Conservation (phyloP, 257 asterid species). For the Fraxinus anomala region DNA sequence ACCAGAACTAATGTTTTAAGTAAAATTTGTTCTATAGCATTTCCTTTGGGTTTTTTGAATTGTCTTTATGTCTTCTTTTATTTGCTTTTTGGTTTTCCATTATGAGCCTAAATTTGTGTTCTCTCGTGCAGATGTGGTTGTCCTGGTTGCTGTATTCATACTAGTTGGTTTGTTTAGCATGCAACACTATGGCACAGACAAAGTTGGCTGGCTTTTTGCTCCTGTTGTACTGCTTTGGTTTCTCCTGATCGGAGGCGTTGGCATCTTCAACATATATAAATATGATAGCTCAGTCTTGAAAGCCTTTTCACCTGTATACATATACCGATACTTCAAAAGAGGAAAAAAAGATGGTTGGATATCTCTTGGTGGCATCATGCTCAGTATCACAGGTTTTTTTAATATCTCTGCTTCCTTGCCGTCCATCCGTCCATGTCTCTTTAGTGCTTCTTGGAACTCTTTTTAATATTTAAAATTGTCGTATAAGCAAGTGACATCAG, state of each 20-base stretch:
- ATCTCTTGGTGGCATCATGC: constrained; percentile 97
- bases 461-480: neutral
- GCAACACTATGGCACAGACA: constrained; percentile 97
- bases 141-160: constrained; percentile 78
- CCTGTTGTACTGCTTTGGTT: constrained; percentile 93
- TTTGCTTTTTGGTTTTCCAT: constrained; percentile 10
- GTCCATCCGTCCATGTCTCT: constrained; percentile 4
- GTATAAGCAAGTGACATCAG: neutral
- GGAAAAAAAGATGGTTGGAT: constrained; percentile 67
- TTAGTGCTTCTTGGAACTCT: neutral
- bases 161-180: constrained; percentile 88
- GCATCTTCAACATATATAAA: constrained; percentile 75
- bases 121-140: constrained; percentile 66
- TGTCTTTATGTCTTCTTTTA: constrained; percentile 5
- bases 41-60: too few species aligned
- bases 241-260: constrained; percentile 88
- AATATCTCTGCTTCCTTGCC: neutral
- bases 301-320: constrained; percentile 87
- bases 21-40: too few species aligned
- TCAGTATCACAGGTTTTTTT: constrained; percentile 83
- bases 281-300: constrained; percentile 73
- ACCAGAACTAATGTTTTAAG: neutral
- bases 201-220: constrained; percentile 97
- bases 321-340: constrained; percentile 67
- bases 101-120: too few species aligned